A percentile compares a stretch with the other conserved stretches of the same genome.
phyloP scores from a whole-genome alignment of 2,329 filamentous ascomycete species.

The Pseudogymnoascus sp. region DNA sequence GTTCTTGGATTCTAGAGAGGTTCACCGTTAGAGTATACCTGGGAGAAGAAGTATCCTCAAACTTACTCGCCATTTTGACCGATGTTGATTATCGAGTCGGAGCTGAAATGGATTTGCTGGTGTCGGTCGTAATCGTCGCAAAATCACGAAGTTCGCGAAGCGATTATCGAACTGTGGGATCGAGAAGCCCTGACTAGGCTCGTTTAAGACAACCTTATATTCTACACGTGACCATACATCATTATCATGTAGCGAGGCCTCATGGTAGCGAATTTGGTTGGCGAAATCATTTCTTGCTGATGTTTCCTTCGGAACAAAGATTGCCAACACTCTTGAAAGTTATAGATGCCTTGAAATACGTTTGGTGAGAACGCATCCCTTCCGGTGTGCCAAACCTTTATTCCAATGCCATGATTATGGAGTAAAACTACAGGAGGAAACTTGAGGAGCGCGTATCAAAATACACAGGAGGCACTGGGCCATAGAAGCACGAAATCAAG shows the following conservation, averaged over 20 bases:
- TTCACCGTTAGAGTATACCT: conserved; percentile 6
- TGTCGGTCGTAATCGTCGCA: conserved; percentile 7
- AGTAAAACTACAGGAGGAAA: background rate
- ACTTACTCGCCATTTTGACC: conserved; percentile 64
- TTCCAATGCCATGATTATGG: background rate
- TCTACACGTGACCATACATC: background rate
- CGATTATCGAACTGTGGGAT: conserved; percentile 8
- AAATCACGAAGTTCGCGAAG: conserved; percentile 8
- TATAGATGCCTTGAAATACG: background rate
- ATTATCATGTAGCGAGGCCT: background rate
- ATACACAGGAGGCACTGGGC: background rate
- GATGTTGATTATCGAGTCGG: conserved; percentile 11
- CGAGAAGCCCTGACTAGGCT: conserved; percentile 7
- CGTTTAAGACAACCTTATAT: conserved; percentile 8
- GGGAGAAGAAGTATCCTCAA: background rate
- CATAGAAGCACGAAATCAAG: background rate
- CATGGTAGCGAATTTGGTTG: background rate
- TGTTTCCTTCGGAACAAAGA: background rate
- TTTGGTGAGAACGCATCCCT: background rate
- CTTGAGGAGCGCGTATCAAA: background rate
- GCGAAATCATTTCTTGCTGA: background rate
- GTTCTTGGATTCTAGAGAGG: conserved; percentile 88
- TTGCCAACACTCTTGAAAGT: background rate
- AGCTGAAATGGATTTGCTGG: conserved; percentile 8
- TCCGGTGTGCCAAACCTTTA: background rate